Evolutionary conservation across 1,139 yeast genomes (phyloP), one percentile per base, ranked within the genome.

Genomic region (Diutina catenulata): DNA sequence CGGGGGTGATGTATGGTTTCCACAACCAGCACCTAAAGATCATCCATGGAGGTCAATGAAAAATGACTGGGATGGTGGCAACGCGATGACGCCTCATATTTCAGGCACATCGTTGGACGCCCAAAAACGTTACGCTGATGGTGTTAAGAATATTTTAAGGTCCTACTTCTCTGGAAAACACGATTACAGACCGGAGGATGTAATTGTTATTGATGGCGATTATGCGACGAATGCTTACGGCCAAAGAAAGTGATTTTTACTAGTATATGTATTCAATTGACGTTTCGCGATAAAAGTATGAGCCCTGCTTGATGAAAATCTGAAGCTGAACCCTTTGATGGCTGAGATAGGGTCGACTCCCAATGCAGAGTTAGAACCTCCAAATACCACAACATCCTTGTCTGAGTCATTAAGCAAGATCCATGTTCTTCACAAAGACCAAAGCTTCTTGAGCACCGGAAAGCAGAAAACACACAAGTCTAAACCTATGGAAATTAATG

Each of bases 1-100:
- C 53, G 91, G 88, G 49, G 93, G 93, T 49, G 93, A 81, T 55
- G 93, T 82, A 38, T 80, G 91, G 86, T 70, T 53, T 63, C 79
- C 78, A 23, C 93, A 81, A 60, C 94, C 93, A 32, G 84, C 93
- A 26, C 84, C 86, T 46, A 59, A 61, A 43, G 70, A 71, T 53
- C 87, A 80, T 52, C 87, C 88, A 45, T 82, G 93, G 93, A 68
- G 87, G 64, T 44, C 64, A 22, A 74, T 80, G 79, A 54, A 61
- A 40, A 78, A 78, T 67, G 62, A 69, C 47, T 83, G 83, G 41
- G 27, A 22, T 11, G 80, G 74, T 31, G 91, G 91, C 47, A 82
- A 82, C 51, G 91, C 91, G 43, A 80, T 82, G 91, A 79, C 86
- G 39, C 88, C 91, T 23, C 94, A 82, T 53, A 73, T 78, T 45